These are phyloP conservation scores for Gaeumannomyces tritici DNA, from an alignment of 2,329 filamentous ascomycete genomes.

Conservation along the genomic window DNA sequence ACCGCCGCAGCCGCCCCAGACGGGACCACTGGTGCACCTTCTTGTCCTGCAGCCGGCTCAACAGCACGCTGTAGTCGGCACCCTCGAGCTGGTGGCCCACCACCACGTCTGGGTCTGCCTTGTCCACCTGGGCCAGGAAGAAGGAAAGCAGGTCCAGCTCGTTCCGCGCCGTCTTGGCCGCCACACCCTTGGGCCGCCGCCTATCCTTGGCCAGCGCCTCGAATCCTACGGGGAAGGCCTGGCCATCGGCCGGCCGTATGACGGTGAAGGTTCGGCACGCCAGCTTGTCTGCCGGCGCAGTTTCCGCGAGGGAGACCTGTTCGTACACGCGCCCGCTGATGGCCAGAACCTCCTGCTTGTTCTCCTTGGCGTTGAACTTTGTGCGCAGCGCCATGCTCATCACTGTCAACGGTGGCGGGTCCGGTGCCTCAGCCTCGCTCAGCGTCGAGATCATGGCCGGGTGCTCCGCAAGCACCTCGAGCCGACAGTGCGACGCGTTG, in stretches of 20 bases:
- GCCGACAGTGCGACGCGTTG: conserved; percentile 94
- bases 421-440: conserved; percentile 64
- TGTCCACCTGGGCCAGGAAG: conserved; percentile 81
- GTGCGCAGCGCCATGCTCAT: conserved; percentile 92
- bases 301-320: conserved; percentile 77
- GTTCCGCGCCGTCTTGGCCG: conserved; percentile 68
- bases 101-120: conserved; percentile 85
- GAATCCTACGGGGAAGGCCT: conserved; percentile 77
- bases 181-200: conserved; percentile 50
- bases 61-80: conserved; percentile 84
- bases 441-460: conserved; percentile 66
- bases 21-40: conserved; percentile 93
- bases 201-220: conserved; percentile 64
- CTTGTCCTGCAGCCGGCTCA: conserved; percentile 79
- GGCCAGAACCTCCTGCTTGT: conserved; percentile 91
- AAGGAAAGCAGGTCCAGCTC: conserved; percentile 80
- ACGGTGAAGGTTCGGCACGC: conserved; percentile 87
- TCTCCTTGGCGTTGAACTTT: conserved; percentile 79
- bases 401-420: conserved; percentile 81
- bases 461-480: conserved; percentile 75
- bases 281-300: conserved; percentile 78
- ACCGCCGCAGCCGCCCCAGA: conserved; percentile 75
- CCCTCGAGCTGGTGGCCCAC: conserved; percentile 95
- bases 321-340: conserved; percentile 91
- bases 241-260: conserved; percentile 63